Percentiles rank a stretch among this genome's conserved stretches.
Conservation (phyloP, 352 stramenopile genomes). For the Discostella stelligera region DNA sequence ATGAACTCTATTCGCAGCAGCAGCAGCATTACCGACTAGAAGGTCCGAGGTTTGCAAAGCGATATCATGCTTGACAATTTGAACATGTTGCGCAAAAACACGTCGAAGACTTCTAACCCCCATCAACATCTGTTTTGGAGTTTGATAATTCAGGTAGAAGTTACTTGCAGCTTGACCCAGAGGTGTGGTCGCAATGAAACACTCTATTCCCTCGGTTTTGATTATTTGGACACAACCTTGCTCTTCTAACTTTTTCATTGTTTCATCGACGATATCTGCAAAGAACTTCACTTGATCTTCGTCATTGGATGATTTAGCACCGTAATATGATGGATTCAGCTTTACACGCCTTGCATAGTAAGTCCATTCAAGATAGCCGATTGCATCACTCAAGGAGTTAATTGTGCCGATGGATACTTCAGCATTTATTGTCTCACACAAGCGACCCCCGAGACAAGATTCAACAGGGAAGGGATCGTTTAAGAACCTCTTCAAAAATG, state of each 20-base stretch:
- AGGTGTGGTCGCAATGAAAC: constrained; percentile 76
- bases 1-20: constrained; percentile 30
- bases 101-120: constrained; percentile 50
- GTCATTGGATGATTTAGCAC: constrained; percentile 74
- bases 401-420: constrained; percentile 93
- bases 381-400: constrained; percentile 85
- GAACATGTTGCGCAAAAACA: constrained; percentile 45
- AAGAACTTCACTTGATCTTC: constrained; percentile 81
- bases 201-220: constrained; percentile 59
- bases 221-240: constrained; percentile 86
- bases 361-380: constrained; percentile 97
- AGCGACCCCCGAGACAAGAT: constrained; percentile 88
- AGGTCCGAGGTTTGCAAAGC: constrained; percentile 18
- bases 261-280: constrained; percentile 56
- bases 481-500: constrained; percentile 90
- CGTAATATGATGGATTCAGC: constrained; percentile 96
- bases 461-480: constrained; percentile 97
- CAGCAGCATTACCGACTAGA: constrained; percentile 11
- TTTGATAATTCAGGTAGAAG: constrained; percentile 94
- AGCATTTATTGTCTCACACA: constrained; percentile 95
- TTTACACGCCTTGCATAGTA: constrained; percentile 94
- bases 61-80: constrained; percentile 9
- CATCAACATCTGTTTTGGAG: constrained; percentile 79
- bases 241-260: constrained; percentile 84
- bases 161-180: constrained; percentile 91